These are phyloP conservation scores for Salix caprea DNA, from an alignment of 345 rosid genomes.

Conservation along the genomic window DNA sequence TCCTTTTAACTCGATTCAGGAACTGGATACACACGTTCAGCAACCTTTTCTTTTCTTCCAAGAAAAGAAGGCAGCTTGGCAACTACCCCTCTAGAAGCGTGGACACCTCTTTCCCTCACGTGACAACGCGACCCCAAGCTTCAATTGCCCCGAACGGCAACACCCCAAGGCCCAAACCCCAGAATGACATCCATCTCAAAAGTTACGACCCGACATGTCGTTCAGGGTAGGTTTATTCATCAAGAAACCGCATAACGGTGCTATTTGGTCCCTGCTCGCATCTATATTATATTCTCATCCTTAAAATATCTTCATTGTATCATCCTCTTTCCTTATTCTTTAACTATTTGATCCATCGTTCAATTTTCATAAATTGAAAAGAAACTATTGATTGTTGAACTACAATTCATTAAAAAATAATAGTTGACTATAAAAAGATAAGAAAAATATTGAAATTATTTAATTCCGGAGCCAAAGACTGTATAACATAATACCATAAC, in stretches of 20 bases:
- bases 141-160: not conserved
- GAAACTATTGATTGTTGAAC: too few species aligned
- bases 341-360: not conserved
- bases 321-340: not conserved
- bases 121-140: not conserved
- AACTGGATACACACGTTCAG: not conserved
- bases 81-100: not conserved
- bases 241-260: not conserved
- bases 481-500: not conserved
- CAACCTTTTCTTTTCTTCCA: not conserved
- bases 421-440: too few species aligned
- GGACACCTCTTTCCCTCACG: not conserved
- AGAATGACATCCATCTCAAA: not conserved
- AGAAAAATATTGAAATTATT: too few species aligned
- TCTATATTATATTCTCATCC: too few species aligned
- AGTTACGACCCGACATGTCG: not conserved
- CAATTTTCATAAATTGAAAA: too few species aligned
- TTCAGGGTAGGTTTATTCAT: not conserved
- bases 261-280: not conserved
- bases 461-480: not conserved
- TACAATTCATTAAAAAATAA: too few species aligned
- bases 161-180: not conserved
- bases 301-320: too few species aligned
- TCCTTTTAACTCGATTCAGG: too few species aligned
- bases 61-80: not conserved